Evolutionary conservation across 768 basidiomycete genomes (phyloP).

Genomic region (Psilocybe cyanescens): DNA sequence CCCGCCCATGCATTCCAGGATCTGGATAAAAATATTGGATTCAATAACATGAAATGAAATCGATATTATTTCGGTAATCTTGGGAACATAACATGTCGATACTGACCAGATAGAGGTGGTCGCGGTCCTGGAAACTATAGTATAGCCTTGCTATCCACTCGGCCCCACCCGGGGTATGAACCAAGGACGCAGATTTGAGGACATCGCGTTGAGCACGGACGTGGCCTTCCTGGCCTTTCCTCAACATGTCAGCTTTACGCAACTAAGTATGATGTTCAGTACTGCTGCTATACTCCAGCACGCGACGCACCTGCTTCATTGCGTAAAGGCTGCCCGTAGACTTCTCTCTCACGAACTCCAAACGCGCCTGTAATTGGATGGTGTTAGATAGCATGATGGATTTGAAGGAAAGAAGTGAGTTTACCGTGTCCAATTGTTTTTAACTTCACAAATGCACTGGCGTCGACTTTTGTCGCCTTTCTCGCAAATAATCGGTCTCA

Average conservation of each 20-base stretch:
- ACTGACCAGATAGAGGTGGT: constrained; percentile 91
- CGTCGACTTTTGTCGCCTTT: constrained; percentile 79
- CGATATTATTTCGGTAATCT: constrained; percentile 49
- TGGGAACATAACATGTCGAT: constrained; percentile 22
- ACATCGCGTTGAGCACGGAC: constrained; percentile 95
- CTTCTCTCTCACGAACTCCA: constrained; percentile 91
- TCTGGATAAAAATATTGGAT: constrained; percentile 45
- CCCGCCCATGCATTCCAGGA: constrained; percentile 95
- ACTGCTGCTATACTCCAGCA: constrained; percentile 3
- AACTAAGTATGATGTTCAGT: constrained; percentile 47
- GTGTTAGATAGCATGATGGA: constrained; percentile 23
- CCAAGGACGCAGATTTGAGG: constrained; percentile 86
- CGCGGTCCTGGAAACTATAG: constrained; percentile 95
- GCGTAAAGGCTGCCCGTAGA: constrained; percentile 82
- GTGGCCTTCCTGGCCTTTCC: constrained; percentile 97
- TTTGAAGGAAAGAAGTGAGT: constrained; percentile 22
- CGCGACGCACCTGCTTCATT: constrained; percentile 85
- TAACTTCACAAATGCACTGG: constrained; percentile 83
- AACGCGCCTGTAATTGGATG: constrained; percentile 73
- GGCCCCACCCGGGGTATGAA: constrained; percentile 71
- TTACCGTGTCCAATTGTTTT: constrained; percentile 95
- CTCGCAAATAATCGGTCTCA: constrained; percentile 90
- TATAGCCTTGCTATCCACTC: constrained; percentile 94
- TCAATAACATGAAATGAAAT: constrained; percentile 50
- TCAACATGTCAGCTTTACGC: constrained; percentile 90